Conservation (phyloP, 2,329 filamentous ascomycete species). For the Pseudocercospora vitis region DNA sequence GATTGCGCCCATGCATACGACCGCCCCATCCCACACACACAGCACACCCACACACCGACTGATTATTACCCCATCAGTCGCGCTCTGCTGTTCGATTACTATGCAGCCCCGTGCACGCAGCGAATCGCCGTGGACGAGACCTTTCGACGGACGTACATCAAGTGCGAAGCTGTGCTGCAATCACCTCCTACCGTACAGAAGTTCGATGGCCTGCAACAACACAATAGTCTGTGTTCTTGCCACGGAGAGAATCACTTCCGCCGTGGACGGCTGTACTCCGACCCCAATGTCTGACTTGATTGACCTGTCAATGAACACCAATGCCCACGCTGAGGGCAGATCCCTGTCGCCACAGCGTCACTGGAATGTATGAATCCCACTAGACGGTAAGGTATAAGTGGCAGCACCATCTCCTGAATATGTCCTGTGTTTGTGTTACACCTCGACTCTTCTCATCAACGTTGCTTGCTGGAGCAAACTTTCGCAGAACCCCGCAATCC, state of each 20-base stretch:
- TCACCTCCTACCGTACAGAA: no score
- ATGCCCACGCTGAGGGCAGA: neutral
- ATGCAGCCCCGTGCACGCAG: no score
- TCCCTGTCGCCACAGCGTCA: conserved; percentile 10
- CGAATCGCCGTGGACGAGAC: no score
- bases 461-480: conserved; percentile 1
- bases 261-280: neutral
- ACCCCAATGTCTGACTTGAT: neutral
- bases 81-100: no score
- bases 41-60: neutral
- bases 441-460: neutral
- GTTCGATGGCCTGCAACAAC: no score
- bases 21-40: neutral
- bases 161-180: no score
- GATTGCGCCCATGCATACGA: neutral
- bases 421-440: neutral
- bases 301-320: neutral
- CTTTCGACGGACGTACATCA: no score
- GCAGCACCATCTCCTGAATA: neutral
- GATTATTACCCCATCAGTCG: no score
- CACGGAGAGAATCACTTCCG: neutral
- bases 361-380: conserved; percentile 1
- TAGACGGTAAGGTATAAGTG: neutral
- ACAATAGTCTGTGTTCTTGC: no score
- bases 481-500: no score